Evolutionary conservation across 768 basidiomycete genomes (phyloP).

Genomic region (Leccinum boreale): DNA sequence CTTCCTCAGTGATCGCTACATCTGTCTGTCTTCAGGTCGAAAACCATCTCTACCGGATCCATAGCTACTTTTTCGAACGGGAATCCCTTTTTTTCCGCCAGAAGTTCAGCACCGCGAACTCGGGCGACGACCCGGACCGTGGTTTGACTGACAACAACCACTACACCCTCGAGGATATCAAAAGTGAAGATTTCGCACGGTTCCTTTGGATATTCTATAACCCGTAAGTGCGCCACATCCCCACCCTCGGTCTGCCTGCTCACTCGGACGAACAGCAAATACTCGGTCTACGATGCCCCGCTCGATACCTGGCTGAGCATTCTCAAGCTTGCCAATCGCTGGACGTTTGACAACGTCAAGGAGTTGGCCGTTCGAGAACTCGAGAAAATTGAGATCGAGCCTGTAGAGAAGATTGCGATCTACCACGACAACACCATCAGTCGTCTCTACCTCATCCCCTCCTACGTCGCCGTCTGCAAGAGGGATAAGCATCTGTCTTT

Average conservation of each 20-base stretch:
- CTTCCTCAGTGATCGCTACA: constrained; percentile 8
- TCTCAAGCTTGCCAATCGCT: constrained; percentile 36
- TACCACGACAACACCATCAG: constrained; percentile 37
- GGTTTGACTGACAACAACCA: constrained; percentile 36
- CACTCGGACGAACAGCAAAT: constrained; percentile 24
- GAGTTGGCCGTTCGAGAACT: constrained; percentile 38
- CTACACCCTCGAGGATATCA: constrained; percentile 43
- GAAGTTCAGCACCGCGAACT: constrained; percentile 31
- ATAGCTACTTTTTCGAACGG: constrained; percentile 60
- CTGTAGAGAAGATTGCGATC: constrained; percentile 37
- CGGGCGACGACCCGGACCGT: constrained; percentile 25
- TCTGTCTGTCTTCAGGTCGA: constrained; percentile 45
- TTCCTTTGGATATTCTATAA: constrained; percentile 67
- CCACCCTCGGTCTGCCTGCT: not conserved
- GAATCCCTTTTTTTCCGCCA: constrained; percentile 50
- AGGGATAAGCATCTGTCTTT: constrained; percentile 35
- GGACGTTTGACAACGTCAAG: constrained; percentile 41
- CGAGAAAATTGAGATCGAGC: constrained; percentile 33
- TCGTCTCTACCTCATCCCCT: constrained; percentile 32
- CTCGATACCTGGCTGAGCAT: constrained; percentile 42
- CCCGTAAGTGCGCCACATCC: constrained; percentile 37
- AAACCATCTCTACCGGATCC: constrained; percentile 52
- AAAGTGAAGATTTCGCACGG: constrained; percentile 47
- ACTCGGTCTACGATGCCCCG: constrained; percentile 38
- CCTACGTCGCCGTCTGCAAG: constrained; percentile 35